Evolutionary conservation across 2,329 filamentous ascomycete species (phyloP), one percentile per base, ranked within the genome.

Genomic region (Cytospora piceicola): DNA sequence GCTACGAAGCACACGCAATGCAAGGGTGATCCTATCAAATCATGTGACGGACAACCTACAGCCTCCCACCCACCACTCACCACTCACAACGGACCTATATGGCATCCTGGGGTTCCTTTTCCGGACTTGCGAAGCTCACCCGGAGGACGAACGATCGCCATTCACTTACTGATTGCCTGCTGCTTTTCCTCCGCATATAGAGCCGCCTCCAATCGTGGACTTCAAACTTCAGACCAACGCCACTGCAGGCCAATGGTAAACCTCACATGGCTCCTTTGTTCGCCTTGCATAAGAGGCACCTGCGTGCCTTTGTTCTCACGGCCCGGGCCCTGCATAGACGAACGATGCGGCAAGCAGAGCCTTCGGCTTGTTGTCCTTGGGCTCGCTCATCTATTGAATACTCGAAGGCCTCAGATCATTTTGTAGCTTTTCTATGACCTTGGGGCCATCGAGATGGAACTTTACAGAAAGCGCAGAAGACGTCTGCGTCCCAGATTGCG

Each of bases 11-110:
- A 9, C 2, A 14, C 22, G 46, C 46, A 24, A 49, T 49, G 46
- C 46, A 49, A 24, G 46, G 46, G 46, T 49, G 46, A 49, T 49
- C 46, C 46, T 49, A 12, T 49, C n/a, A 14, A 49, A 49, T 49
- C 46, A 49, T 22, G 46, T 49, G 46, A 49, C n/a, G 46, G 46
- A 9, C n/a, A 24, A 6, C 42, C 42, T 20, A 49, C 46, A n/a
- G 46, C 46, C 46, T 24, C 14, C n/a, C 24, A 3, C 42, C 12
- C 42, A 49, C 42, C 42, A 49, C 46, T 49, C 46, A 49, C 9
- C 17, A 22, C 3, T 22, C 8, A 29, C 5, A 29, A 29, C 27
- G 27, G 5, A 46, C n/a, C 20, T 22, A n/a, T 24, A 49, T 49
- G 46, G 46, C 20, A 22, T 24, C 46, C 46, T 24, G 46, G n/a